Percentiles rank a stretch among this genome's conserved stretches.
These are phyloP conservation scores for Bjerkandera adusta DNA, from an alignment of 1,284 basidiomycete genomes.

Conservation along the genomic window DNA sequence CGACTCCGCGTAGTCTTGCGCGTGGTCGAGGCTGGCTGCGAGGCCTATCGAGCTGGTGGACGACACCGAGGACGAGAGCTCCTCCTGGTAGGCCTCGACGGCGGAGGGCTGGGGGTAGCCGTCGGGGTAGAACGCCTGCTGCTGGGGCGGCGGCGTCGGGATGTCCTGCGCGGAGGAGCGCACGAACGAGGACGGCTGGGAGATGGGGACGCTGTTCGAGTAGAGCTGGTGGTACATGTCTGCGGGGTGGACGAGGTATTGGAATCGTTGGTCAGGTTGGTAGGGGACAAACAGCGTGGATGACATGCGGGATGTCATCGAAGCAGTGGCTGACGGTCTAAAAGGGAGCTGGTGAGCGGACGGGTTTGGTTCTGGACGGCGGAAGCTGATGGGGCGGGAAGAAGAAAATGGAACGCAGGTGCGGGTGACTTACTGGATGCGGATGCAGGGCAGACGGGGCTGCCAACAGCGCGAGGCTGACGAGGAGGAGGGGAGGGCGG, in stretches of 20 bases:
- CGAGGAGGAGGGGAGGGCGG: background rate
- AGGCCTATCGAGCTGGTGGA: slow-evolving; percentile 1
- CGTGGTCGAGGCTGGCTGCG: background rate
- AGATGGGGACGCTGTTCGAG: background rate
- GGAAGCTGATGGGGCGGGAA: slow-evolving; percentile 10
- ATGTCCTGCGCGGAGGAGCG: slow-evolving; percentile 12
- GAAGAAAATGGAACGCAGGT: slow-evolving; percentile 2
- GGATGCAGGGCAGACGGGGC: too few relatives aligned
- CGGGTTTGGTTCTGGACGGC: slow-evolving; percentile 6
- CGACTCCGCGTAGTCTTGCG: slow-evolving; percentile 7
- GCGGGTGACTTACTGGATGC: slow-evolving; percentile 4
- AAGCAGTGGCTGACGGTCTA: background rate
- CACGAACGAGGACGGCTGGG: slow-evolving; percentile 7
- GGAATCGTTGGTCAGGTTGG: slow-evolving; percentile 1
- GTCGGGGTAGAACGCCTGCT: slow-evolving; percentile 2
- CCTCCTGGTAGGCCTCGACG: slow-evolving; percentile 3
- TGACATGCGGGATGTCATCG: slow-evolving; percentile 5
- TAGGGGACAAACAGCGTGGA: slow-evolving; percentile 2
- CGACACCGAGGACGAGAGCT: slow-evolving; percentile 9
- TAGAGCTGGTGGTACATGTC: slow-evolving; percentile 9
- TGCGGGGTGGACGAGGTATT: background rate
- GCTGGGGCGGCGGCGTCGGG: slow-evolving; percentile 1
- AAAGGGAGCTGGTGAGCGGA: slow-evolving; percentile 1
- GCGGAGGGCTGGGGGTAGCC: slow-evolving; percentile 7
- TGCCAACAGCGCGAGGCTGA: too few relatives aligned